These are phyloP conservation scores for Bolboschoenus planiculmis DNA, from an alignment of 176 grass and related monocot genomes.

Conservation along the genomic window DNA sequence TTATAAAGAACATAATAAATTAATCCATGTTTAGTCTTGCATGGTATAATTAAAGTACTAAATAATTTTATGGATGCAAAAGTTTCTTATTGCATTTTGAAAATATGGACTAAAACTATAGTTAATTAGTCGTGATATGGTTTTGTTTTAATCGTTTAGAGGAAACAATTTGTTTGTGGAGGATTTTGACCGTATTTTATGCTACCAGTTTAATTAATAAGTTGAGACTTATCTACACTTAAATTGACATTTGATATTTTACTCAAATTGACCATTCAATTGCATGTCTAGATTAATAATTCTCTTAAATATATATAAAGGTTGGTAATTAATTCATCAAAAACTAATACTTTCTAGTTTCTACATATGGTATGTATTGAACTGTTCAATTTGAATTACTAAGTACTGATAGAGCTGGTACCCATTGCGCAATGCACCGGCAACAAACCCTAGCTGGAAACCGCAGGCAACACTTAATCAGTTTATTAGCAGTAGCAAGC, in stretches of 20 bases:
- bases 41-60: no score
- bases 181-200: background rate
- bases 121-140: background rate
- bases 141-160: background rate
- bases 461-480: background rate
- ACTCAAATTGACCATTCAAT: background rate
- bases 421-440: no score
- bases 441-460: background rate
- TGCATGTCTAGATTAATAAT: background rate
- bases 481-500: background rate
- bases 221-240: background rate
- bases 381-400: no score
- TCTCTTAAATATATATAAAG: background rate
- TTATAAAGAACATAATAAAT: no score
- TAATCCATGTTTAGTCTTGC: no score
- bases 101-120: background rate
- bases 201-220: background rate
- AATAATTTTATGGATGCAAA: background rate
- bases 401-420: background rate
- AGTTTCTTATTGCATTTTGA: background rate
- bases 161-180: background rate
- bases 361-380: background rate
- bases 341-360: background rate
- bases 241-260: background rate
- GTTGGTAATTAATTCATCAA: background rate